Evolutionary conservation across 805 yeast species (phyloP).

Genomic region (Kregervanrija fluxuum): DNA sequence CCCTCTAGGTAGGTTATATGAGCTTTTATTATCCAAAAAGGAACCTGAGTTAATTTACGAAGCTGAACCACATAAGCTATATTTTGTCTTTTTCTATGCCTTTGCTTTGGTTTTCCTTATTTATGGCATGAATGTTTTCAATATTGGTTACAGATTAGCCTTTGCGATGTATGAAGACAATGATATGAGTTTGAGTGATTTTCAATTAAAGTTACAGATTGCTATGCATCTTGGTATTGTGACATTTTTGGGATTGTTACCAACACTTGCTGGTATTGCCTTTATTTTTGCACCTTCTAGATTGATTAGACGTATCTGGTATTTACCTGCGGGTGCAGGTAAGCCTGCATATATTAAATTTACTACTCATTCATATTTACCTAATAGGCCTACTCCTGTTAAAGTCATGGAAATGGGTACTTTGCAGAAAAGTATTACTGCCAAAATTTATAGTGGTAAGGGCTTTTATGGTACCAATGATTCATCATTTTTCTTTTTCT

Average conservation of each 20-base stretch:
- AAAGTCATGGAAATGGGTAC: conserved; percentile 54
- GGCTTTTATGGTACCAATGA: conserved; percentile 84
- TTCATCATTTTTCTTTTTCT: conserved; percentile 63
- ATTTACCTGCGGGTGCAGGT: conserved; percentile 32
- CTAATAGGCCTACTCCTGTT: conserved; percentile 72
- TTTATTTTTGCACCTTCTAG: conserved; percentile 58
- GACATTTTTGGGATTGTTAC: conserved; percentile 33
- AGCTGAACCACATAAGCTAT: conserved; percentile 75
- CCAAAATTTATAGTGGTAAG: conserved; percentile 78
- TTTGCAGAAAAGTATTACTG: conserved; percentile 47
- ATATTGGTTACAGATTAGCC: conserved; percentile 25
- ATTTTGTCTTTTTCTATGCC: conserved; percentile 62
- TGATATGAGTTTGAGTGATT: conserved; percentile 22
- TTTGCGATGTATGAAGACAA: conserved; percentile 22
- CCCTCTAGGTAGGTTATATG: conserved; percentile 56
- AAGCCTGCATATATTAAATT: conserved; percentile 42
- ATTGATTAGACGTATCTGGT: conserved; percentile 69
- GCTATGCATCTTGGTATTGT: conserved; percentile 26
- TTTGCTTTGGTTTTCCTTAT: conserved; percentile 61
- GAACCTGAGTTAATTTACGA: conserved; percentile 74
- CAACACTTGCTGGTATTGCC: conserved; percentile 32
- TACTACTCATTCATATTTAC: conserved; percentile 69
- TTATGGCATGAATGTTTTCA: conserved; percentile 48
- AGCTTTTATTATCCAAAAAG: conserved; percentile 40
- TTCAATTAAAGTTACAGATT: conserved; percentile 19